Evolutionary conservation across 306 rosid genomes (phyloP).

Genomic region (Datisca glomerata): DNA sequence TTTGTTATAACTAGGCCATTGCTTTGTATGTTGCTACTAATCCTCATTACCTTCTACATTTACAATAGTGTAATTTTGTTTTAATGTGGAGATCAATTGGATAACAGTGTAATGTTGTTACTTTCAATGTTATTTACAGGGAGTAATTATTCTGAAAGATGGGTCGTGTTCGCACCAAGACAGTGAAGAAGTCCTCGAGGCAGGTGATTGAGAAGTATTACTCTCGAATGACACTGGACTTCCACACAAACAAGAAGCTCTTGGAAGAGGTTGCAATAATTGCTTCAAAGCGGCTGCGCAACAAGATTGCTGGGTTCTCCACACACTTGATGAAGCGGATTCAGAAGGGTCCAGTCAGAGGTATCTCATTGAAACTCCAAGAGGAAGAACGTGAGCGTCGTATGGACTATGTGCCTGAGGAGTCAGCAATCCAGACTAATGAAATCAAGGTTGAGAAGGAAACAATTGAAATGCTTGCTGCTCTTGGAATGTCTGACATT

Average conservation of each 20-base stretch:
- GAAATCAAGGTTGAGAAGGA: constrained; percentile 25
- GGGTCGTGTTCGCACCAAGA: constrained; percentile 34
- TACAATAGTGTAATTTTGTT: no score
- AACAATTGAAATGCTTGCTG: constrained; percentile 26
- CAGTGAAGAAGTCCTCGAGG: constrained; percentile 30
- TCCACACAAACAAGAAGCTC: constrained; percentile 33
- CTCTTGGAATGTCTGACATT: constrained; percentile 24
- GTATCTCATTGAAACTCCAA: constrained; percentile 25
- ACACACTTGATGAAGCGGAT: constrained; percentile 32
- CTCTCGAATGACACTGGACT: constrained; percentile 28
- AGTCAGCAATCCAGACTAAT: constrained; percentile 18
- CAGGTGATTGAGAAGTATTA: constrained; percentile 30
- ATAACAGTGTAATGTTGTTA: not conserved
- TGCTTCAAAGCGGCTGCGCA: constrained; percentile 28
- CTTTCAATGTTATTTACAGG: not conserved
- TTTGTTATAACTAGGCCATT: no score
- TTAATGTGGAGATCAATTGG: no score
- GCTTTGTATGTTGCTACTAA: no score
- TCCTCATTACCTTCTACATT: no score
- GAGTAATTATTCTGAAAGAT: constrained; percentile 2
- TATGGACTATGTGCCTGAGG: constrained; percentile 33
- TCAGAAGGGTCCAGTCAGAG: constrained; percentile 32
- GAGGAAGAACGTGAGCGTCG: constrained; percentile 31
- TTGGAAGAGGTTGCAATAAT: constrained; percentile 30
- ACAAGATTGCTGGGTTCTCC: constrained; percentile 34